Percentiles rank a stretch among this genome's conserved stretches.
Conservation (phyloP, 2,329 filamentous ascomycete species). For the Fusarium sp. region DNA sequence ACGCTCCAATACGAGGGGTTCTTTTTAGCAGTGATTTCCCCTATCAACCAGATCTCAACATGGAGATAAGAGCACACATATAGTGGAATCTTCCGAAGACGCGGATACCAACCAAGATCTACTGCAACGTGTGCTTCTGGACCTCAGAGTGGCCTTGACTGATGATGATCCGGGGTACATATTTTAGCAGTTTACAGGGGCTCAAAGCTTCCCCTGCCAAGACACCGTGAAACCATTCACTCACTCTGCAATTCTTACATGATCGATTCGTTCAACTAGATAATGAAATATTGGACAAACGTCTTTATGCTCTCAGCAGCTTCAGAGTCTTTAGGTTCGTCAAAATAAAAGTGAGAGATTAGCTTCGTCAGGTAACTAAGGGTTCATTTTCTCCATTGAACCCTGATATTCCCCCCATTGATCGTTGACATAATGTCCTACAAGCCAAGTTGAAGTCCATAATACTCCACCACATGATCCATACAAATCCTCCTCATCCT, state of each 20-base stretch:
- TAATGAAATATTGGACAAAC: constrained; percentile 17
- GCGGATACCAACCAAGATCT: not conserved
- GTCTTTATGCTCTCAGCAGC: constrained; percentile 18
- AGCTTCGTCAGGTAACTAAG: constrained; percentile 18
- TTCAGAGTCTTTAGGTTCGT: constrained; percentile 10
- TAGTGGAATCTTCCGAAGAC: not conserved
- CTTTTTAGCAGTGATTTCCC: not conserved
- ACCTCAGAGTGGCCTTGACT: not conserved
- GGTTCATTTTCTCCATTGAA: constrained; percentile 15
- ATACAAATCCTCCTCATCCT: not conserved
- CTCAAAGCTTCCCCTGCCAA: not conserved
- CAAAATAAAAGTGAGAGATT: constrained; percentile 28
- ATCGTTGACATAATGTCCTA: constrained; percentile 3
- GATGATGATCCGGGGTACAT: constrained; percentile 2
- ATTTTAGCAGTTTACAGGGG: not conserved
- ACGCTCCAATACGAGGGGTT: not conserved
- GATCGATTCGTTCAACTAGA: constrained; percentile 2
- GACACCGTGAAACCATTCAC: not conserved
- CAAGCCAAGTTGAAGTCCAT: not conserved
- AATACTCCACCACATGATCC: not conserved
- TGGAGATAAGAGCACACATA: not conserved
- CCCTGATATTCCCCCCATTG: constrained; percentile 11
- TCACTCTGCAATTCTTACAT: not conserved
- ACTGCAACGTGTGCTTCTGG: not conserved
- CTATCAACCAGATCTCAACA: not conserved